A percentile compares a stretch with the other conserved stretches of the same genome.
Conservation (phyloP, 2,329 filamentous ascomycete genomes). For the Stagonosporopsis vannaccii region DNA sequence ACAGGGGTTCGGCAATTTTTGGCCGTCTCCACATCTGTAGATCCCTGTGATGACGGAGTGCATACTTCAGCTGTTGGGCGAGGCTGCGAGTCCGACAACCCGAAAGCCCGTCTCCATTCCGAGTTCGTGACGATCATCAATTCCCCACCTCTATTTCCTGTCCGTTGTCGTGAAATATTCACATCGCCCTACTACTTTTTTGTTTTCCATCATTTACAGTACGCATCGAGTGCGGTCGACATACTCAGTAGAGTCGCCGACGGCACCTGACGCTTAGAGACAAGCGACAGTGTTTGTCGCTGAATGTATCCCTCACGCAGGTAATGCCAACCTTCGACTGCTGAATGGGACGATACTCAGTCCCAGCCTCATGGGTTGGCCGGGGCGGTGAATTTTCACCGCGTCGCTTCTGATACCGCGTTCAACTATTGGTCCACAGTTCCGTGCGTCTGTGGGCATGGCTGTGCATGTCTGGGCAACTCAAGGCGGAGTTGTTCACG, state of each 20-base stretch:
- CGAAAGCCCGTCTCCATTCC: not conserved
- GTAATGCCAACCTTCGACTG: not conserved
- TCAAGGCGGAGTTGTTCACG: not conserved
- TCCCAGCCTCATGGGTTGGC: not conserved
- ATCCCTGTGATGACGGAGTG: not conserved
- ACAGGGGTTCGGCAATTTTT: conserved; percentile 12
- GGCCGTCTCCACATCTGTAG: conserved; percentile 6
- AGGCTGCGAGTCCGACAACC: not conserved
- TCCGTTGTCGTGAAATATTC: not conserved
- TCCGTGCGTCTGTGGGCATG: conserved; percentile 9
- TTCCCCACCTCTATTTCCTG: not conserved
- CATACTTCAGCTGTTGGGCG: not conserved
- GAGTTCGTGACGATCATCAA: not conserved
- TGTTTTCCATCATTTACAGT: not conserved
- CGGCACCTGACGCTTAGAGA: not conserved
- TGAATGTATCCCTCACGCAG: not conserved
- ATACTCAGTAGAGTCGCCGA: too few relatives aligned
- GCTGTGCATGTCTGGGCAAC: conserved; percentile 16
- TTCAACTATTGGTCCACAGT: conserved; percentile 12
- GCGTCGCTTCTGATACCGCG: conserved; percentile 6
- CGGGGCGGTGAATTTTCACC: conserved; percentile 32
- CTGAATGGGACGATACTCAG: not conserved
- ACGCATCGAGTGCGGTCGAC: not conserved
- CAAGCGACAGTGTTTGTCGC: not conserved
- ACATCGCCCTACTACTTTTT: not conserved